Percentiles rank a stretch among this genome's conserved stretches.
Conservation (phyloP, 129 eudicot genomes). For the Saussurea involucrata region DNA sequence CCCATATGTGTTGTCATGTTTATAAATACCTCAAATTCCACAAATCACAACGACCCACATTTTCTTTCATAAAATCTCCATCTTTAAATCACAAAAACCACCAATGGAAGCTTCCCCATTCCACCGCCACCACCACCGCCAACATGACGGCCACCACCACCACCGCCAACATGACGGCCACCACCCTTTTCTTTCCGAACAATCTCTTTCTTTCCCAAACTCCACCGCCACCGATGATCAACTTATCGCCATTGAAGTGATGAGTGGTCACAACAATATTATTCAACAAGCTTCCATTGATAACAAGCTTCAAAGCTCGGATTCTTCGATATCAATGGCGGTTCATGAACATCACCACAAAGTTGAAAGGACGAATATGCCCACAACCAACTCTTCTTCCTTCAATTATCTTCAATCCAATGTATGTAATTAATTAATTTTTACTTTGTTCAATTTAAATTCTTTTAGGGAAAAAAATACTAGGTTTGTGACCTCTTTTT, state of each 20-base stretch:
- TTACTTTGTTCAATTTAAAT: not conserved
- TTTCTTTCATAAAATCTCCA: slow-evolving; percentile 8
- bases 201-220: slow-evolving; percentile 23
- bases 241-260: slow-evolving; percentile 11
- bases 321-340: slow-evolving; percentile 26
- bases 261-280: slow-evolving; percentile 13
- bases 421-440: slow-evolving; percentile 20
- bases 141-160: slow-evolving; percentile 16
- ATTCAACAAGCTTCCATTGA: not conserved
- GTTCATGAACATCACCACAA: slow-evolving; percentile 11
- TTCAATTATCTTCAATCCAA: slow-evolving; percentile 28
- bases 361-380: slow-evolving; percentile 9
- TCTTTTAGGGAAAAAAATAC: not conserved
- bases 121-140: slow-evolving; percentile 15
- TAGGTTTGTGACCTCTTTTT: not conserved
- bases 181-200: slow-evolving; percentile 28
- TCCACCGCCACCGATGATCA: not conserved
- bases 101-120: slow-evolving; percentile 47
- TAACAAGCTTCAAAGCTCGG: slow-evolving; percentile 15
- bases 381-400: slow-evolving; percentile 27
- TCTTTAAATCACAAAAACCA: slow-evolving; percentile 20
- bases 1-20: not conserved
- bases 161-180: slow-evolving; percentile 1
- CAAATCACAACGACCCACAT: slow-evolving; percentile 6
- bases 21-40: slow-evolving; percentile 35